phyloP scores from a whole-genome alignment of 257 asterid species.

The Rauvolfia tetraphylla region DNA sequence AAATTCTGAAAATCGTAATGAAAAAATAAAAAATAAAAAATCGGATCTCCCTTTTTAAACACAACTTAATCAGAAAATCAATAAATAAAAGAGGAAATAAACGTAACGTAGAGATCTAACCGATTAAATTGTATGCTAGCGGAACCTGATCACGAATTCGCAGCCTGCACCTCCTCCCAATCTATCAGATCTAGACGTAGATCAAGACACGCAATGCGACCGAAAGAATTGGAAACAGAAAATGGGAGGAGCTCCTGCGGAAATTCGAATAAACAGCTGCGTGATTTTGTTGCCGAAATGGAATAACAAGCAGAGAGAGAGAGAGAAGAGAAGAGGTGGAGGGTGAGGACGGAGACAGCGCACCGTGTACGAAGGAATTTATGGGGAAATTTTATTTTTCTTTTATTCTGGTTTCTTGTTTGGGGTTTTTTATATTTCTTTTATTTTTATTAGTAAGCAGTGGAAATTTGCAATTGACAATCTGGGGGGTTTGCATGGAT shows the following conservation, averaged over 20 bases:
- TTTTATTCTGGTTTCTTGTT: no score
- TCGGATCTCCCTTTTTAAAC: background rate
- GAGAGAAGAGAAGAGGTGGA: constrained; percentile 1
- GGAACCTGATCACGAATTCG: background rate
- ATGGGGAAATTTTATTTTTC: background rate
- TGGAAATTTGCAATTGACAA: no score
- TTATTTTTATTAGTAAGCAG: no score
- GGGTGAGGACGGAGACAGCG: constrained; percentile 28
- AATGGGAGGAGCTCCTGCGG: background rate
- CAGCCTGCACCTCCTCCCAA: background rate
- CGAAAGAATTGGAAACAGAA: background rate
- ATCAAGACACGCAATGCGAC: constrained; percentile 6
- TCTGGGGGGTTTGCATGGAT: no score
- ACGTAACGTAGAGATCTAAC: background rate
- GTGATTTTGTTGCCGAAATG: constrained; percentile 7
- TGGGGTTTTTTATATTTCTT: no score
- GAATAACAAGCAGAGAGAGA: background rate
- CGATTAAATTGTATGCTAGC: background rate
- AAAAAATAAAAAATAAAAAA: no score
- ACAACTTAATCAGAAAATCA: background rate
- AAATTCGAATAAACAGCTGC: constrained; percentile 8
- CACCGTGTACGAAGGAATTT: constrained; percentile 26
- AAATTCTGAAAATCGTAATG: no score
- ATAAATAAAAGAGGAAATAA: background rate
- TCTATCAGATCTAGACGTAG: background rate